phyloP scores from a whole-genome alignment of 345 rosid genomes.

The Camelina laxa region DNA sequence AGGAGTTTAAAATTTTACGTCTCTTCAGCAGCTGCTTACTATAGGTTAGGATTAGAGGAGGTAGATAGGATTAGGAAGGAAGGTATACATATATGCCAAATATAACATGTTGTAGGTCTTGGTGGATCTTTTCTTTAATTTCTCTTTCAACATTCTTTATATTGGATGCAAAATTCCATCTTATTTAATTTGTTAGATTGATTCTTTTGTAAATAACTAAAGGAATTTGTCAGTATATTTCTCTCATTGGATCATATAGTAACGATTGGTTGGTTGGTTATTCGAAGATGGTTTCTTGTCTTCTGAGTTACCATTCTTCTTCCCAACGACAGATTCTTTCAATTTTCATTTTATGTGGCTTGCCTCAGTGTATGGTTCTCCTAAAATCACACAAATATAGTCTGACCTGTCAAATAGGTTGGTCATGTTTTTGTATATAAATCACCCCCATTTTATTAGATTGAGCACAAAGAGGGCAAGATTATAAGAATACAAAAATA shows the following conservation, averaged over 20 bases:
- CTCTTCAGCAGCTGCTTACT: background rate
- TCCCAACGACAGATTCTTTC: background rate
- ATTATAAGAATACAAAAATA: background rate
- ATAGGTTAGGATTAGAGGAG: constrained; percentile 10
- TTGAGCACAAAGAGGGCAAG: background rate
- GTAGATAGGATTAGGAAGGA: constrained; percentile 5
- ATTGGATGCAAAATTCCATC: constrained; percentile 6
- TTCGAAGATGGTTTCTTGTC: no score
- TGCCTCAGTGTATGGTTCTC: background rate
- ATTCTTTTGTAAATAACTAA: constrained; percentile 26
- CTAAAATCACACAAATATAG: background rate
- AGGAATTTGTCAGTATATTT: constrained; percentile 8
- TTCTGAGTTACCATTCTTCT: no score
- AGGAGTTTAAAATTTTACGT: background rate
- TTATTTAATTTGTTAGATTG: constrained; percentile 1
- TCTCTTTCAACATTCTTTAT: constrained; percentile 10
- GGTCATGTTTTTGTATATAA: background rate
- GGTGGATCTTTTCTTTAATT: background rate
- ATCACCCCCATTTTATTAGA: background rate
- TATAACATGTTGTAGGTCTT: background rate
- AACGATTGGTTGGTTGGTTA: no score
- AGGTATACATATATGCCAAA: constrained; percentile 8
- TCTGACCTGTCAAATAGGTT: constrained; percentile 17
- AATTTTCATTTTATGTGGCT: background rate
- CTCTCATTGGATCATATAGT: background rate